Conservation (phyloP, 1,284 basidiomycete species). For the Sporisorium graminicola region DNA sequence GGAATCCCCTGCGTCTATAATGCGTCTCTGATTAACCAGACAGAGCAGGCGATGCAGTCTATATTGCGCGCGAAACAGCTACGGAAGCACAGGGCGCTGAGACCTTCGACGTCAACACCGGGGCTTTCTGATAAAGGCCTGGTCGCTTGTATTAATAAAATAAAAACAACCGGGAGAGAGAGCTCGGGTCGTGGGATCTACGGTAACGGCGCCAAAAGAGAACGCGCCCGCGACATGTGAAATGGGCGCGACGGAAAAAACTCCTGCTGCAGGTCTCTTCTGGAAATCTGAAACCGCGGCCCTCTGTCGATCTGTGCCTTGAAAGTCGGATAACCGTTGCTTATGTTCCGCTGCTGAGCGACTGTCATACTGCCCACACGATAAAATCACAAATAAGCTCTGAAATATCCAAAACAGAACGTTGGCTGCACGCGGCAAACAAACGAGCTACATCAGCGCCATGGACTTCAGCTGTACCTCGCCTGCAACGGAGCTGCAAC, state of each 20-base stretch:
- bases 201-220: not conserved
- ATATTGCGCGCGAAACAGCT: not conserved
- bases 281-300: not conserved
- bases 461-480: too few relatives aligned
- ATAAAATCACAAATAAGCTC: not conserved
- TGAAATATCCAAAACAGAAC: not conserved
- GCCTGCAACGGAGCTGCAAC: not conserved
- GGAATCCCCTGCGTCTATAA: too few relatives aligned
- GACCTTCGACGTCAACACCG: not conserved
- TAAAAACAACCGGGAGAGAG: too few relatives aligned
- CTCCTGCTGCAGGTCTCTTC: not conserved
- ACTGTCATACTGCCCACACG: not conserved
- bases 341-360: not conserved
- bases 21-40: too few relatives aligned
- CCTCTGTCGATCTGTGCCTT: conserved; percentile 5
- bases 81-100: not conserved
- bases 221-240: not conserved
- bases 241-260: too few relatives aligned
- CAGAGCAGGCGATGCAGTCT: too few relatives aligned
- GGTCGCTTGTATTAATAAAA: too few relatives aligned
- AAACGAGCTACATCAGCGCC: conserved; percentile 6
- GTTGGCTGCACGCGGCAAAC: not conserved
- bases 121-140: too few relatives aligned
- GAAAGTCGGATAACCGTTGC: not conserved
- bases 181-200: too few relatives aligned